Conservation (phyloP, 805 yeast genomes). For the Spathaspora girioi region DNA sequence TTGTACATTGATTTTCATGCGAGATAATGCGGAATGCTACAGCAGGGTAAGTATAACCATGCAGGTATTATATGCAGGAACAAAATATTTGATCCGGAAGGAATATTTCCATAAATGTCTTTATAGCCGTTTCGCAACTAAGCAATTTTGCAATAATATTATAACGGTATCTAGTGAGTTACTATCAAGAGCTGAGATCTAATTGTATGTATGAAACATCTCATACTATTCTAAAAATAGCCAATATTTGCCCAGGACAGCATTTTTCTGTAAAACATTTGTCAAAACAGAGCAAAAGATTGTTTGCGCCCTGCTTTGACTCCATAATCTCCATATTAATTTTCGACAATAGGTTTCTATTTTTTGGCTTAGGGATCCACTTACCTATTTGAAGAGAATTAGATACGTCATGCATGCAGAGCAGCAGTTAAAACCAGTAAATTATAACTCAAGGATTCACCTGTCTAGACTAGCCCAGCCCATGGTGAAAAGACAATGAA, state of each 20-base stretch:
- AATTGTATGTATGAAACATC: too few species aligned
- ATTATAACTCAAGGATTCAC: not conserved
- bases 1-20: too few species aligned
- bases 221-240: not conserved
- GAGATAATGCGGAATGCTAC: too few species aligned
- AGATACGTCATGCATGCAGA: too few species aligned
- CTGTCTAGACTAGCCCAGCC: not conserved
- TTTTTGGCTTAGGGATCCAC: not conserved
- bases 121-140: not conserved
- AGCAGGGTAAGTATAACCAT: too few species aligned
- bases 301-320: not conserved
- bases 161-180: too few species aligned
- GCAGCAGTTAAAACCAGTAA: not conserved
- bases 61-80: too few species aligned
- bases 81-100: not conserved
- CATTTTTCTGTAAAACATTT: not conserved
- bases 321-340: not conserved
- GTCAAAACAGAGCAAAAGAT: not conserved
- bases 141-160: not conserved
- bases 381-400: not conserved
- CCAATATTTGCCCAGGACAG: not conserved
- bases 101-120: not conserved
- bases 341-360: not conserved
- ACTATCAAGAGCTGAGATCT: too few species aligned
- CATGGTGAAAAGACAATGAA: not conserved